These are phyloP conservation scores for Cylindrotheca fusiformis DNA, from an alignment of 108 stramenopile genomes.

Conservation along the genomic window DNA sequence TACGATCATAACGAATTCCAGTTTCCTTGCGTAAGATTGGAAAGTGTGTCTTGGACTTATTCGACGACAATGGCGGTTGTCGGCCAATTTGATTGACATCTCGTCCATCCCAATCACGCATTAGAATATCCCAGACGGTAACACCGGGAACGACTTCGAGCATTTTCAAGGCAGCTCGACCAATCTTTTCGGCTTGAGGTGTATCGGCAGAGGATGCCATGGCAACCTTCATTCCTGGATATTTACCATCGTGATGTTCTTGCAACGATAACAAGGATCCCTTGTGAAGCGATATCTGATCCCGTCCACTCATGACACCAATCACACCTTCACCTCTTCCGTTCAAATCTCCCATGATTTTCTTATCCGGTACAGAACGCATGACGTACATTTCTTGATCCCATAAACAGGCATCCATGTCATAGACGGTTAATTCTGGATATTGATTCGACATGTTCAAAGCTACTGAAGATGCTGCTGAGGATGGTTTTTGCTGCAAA, in stretches of 20 bases:
- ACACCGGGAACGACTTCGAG: conserved; percentile 81
- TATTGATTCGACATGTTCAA: conserved; percentile 10
- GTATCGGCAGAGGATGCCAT: conserved; percentile 85
- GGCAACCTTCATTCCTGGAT: conserved; percentile 75
- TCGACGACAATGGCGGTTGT: conserved; percentile 66
- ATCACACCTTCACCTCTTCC: conserved; percentile 75
- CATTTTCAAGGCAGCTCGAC: conserved; percentile 69
- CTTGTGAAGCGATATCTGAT: conserved; percentile 65
- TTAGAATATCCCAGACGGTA: conserved; percentile 77
- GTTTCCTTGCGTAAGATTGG: conserved; percentile 75
- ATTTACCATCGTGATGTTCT: conserved; percentile 55
- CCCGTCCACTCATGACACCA: conserved; percentile 63
- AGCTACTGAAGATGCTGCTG: too few species aligned
- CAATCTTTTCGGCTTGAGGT: conserved; percentile 69
- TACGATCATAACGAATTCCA: conserved; percentile 81
- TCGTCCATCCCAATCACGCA: conserved; percentile 73
- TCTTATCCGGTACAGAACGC: conserved; percentile 44
- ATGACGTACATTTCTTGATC: conserved; percentile 90
- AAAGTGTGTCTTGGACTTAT: conserved; percentile 87
- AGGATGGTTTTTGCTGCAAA: too few species aligned
- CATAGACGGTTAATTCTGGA: conserved; percentile 76
- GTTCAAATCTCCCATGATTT: conserved; percentile 68
- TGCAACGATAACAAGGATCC: conserved; percentile 75
- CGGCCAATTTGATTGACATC: conserved; percentile 90
- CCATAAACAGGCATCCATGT: conserved; percentile 91